Conservation (phyloP, 108 stramenopile species). For the Pseudonitzschia delicatissima region DNA sequence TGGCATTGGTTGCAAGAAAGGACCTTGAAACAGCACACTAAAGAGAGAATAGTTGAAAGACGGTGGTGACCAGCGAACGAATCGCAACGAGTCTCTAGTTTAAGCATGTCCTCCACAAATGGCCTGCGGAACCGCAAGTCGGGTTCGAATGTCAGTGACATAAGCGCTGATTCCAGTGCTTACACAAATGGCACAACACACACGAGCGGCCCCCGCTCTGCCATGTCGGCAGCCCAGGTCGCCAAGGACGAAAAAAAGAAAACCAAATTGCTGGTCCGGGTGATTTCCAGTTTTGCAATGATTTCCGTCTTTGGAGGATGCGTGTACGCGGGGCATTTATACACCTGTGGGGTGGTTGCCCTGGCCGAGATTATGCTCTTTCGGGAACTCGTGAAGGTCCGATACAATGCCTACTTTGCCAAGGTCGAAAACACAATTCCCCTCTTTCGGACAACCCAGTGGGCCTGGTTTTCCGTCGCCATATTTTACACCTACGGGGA, state of each 20-base stretch:
- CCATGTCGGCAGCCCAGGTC: conserved; percentile 27
- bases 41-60: no score
- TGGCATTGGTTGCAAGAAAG: no score
- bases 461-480: conserved; percentile 94
- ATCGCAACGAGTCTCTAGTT: no score
- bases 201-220: not conserved
- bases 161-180: no score
- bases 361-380: conserved; percentile 79
- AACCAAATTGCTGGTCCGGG: conserved; percentile 50
- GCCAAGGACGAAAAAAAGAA: conserved; percentile 52
- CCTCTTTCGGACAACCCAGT: conserved; percentile 95
- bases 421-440: conserved; percentile 87
- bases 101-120: not conserved
- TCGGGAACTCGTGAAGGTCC: conserved; percentile 94
- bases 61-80: no score
- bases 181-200: no score
- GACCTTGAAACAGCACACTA: no score
- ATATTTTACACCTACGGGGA: conserved; percentile 91
- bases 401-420: conserved; percentile 77
- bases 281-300: conserved; percentile 48
- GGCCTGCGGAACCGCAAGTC: not conserved
- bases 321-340: conserved; percentile 74
- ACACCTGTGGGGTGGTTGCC: conserved; percentile 76
- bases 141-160: no score
- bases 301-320: conserved; percentile 53